phyloP scores from a whole-genome alignment of 2,329 filamentous ascomycete genomes.

The Pochonia chlamydosporia region DNA sequence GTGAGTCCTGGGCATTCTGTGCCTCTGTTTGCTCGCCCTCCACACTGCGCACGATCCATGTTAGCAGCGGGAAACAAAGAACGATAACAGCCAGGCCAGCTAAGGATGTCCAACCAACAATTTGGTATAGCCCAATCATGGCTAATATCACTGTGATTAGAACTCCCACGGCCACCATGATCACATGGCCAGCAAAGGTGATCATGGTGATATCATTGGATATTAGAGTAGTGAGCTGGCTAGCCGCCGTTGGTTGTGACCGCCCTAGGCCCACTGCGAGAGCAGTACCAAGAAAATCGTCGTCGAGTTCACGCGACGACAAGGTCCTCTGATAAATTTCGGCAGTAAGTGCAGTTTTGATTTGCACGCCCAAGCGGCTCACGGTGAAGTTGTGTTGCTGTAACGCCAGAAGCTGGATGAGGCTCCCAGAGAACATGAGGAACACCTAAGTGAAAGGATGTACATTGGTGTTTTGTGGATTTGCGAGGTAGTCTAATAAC shows the following conservation, averaged over 20 bases:
- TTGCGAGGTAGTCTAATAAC: too few species aligned
- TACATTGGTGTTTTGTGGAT: too few species aligned
- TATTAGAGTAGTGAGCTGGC: slow-evolving; percentile 43
- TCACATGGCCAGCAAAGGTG: slow-evolving; percentile 35
- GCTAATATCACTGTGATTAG: slow-evolving; percentile 32
- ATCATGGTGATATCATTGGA: slow-evolving; percentile 44
- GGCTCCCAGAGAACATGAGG: too few species aligned
- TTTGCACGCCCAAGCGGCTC: too few species aligned
- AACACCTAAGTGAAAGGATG: too few species aligned
- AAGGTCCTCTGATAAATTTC: slow-evolving; percentile 37
- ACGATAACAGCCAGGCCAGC: slow-evolving; percentile 37
- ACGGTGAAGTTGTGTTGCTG: too few species aligned
- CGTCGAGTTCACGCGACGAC: slow-evolving; percentile 39
- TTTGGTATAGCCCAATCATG: slow-evolving; percentile 36
- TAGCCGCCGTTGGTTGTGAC: slow-evolving; percentile 33
- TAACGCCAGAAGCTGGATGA: too few species aligned
- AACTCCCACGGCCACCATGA: slow-evolving; percentile 32
- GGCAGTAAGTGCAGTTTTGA: too few species aligned
- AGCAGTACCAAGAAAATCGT: slow-evolving; percentile 22
- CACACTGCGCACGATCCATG: slow-evolving; percentile 37
- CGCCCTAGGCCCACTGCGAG: slow-evolving; percentile 18
- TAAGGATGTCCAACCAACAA: slow-evolving; percentile 42
- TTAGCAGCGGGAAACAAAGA: slow-evolving; percentile 34
- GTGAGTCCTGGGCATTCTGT: slow-evolving; percentile 38
- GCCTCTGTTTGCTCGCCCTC: slow-evolving; percentile 34